Base-by-base conservation (phyloP, 78 protist genomes). In the Dictyostelium capitatum region DNA sequence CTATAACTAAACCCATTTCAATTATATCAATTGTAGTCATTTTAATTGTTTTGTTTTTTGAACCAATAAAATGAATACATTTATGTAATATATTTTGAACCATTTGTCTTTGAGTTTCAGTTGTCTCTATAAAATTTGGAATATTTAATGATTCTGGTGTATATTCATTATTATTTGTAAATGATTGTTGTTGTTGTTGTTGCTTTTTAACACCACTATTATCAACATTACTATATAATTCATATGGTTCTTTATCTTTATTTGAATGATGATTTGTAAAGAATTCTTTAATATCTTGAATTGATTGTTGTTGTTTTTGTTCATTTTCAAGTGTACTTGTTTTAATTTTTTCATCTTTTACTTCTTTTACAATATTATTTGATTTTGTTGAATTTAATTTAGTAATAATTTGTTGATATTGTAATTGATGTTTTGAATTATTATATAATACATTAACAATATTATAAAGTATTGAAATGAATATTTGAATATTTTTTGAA, bases 261-360 rank as follows among this genome's bases (percentile, higher is more conserved):
- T 77, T 32, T 1, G 50, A 50, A 64, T 87, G 93, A 51, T 87
- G 84, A 30, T 30, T 32, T 25, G 78, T 17, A 79, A 87, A 87
- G 78, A 53, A 87, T 37, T 80, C 57, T 77, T 87, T 87, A 48
- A 87, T 87, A 37, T 87, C 84, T 19, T 62, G 51, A 64, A 87
- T 87, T 25, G 73, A 56, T 83, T 30, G 30, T 14, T 54, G 54
- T 79, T 79, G 50, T 51, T 54, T 23, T 14, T 48, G 64, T 9
- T 75, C 30, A 48, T 75, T 30, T 19, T 53, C 9, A 53, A 32
- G n/a, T n/a, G n/a, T 2, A 37, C 2, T 37, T 3, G 43, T 37
- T 37, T 37, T 2, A 37, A 3, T 37, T 41, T 46, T 19, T 46
- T 79, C 17, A 0, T 9, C 28, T 50, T 46, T 37, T 6, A 65